Evolutionary conservation across 2,329 filamentous ascomycete species (phyloP).

Genomic region (Amphichorda felina): DNA sequence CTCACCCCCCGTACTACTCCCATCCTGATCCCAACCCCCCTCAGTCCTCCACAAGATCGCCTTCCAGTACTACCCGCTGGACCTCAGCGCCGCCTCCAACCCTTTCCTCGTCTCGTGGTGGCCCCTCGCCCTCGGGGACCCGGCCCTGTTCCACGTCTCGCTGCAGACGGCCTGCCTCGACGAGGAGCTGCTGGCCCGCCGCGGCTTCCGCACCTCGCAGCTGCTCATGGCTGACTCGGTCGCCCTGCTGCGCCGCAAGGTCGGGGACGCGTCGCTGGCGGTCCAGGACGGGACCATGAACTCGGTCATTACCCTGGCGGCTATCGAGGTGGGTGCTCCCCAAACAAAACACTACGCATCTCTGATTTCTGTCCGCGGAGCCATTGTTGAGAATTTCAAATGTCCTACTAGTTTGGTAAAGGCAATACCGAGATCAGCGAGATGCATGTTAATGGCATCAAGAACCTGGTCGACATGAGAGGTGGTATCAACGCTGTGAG

Average conservation of each 20-base stretch:
- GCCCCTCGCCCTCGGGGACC: constrained; percentile 42
- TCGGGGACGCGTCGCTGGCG: constrained; percentile 31
- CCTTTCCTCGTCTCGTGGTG: constrained; percentile 49
- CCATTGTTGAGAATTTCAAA: too few species aligned
- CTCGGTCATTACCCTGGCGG: constrained; percentile 43
- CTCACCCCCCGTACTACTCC: too few species aligned
- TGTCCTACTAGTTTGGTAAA: constrained; percentile 47
- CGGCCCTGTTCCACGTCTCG: constrained; percentile 45
- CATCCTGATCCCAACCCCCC: too few species aligned
- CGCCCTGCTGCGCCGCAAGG: constrained; percentile 34
- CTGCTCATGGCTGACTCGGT: constrained; percentile 46
- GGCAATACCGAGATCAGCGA: constrained; percentile 29
- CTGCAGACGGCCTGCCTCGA: constrained; percentile 46
- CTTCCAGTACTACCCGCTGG: constrained; percentile 48
- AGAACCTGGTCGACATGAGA: constrained; percentile 32
- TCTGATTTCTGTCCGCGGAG: too few species aligned
- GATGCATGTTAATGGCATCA: constrained; percentile 38
- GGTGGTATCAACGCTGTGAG: constrained; percentile 36
- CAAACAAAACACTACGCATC: too few species aligned
- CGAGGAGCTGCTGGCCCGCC: constrained; percentile 36
- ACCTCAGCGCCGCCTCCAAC: constrained; percentile 37
- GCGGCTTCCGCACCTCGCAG: constrained; percentile 39
- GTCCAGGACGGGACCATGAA: constrained; percentile 43
- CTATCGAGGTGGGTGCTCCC: constrained; percentile 39
- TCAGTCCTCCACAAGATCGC: constrained; percentile 45